A percentile compares a stretch with the other conserved stretches of the same genome.
Conservation (phyloP, 192 early-diverging fungal species). For the Coemansia sp. region DNA sequence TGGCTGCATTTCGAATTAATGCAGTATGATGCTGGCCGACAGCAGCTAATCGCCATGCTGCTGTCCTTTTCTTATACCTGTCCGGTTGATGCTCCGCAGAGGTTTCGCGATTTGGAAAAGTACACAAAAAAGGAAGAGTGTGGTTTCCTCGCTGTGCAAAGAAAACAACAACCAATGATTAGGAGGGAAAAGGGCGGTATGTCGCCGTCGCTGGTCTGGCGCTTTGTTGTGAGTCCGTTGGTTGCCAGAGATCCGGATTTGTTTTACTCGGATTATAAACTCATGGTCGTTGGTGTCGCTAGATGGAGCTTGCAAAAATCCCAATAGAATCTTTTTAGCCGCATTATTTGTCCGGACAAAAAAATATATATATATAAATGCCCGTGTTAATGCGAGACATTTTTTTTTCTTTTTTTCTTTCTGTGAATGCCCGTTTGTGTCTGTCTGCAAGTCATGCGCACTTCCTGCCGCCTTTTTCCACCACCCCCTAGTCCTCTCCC, state of each 20-base stretch:
- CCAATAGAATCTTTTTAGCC: no score
- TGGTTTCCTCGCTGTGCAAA: no score
- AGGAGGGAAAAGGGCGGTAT: neutral
- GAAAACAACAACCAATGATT: no score
- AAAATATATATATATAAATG: no score
- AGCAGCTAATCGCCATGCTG: slow-evolving; percentile 30
- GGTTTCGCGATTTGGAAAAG: neutral
- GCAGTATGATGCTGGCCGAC: slow-evolving; percentile 35
- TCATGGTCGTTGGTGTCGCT: slow-evolving; percentile 35
- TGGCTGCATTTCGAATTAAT: slow-evolving; percentile 41
- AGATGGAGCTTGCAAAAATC: slow-evolving; percentile 12
- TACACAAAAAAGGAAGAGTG: no score
- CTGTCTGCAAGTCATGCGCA: no score
- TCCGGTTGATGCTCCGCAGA: slow-evolving; percentile 14
- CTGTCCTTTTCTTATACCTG: slow-evolving; percentile 30
- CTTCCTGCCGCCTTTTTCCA: no score
- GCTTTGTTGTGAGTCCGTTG: slow-evolving; percentile 28
- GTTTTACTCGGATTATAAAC: slow-evolving; percentile 47
- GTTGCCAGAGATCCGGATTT: slow-evolving; percentile 23
- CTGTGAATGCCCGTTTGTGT: no score
- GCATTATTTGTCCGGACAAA: no score
- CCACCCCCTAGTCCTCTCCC: no score
- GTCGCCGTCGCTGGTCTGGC: slow-evolving; percentile 31
- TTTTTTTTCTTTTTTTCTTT: no score
- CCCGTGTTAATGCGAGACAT: no score